Evolutionary conservation across 139 green algal genomes (phyloP).

Genomic region (Chlorella sorokiniana): DNA sequence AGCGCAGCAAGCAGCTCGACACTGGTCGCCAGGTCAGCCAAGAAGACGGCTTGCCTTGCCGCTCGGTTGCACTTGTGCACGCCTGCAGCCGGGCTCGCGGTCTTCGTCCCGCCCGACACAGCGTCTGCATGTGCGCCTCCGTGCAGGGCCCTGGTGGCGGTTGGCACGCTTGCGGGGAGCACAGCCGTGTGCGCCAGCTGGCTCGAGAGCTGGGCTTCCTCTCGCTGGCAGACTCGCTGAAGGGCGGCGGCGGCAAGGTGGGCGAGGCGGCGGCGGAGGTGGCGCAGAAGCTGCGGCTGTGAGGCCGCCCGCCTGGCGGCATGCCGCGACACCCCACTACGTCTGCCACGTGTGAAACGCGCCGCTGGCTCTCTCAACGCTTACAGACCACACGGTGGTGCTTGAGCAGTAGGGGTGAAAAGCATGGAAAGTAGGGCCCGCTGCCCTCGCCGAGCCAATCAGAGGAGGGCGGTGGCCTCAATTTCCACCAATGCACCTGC

Average conservation of each 20-base stretch:
- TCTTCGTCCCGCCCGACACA: background rate
- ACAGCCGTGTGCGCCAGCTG: conserved; percentile 29
- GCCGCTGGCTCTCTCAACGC: no score
- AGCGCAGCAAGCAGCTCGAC: background rate
- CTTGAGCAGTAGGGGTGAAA: no score
- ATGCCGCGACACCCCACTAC: no score
- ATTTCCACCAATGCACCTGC: conserved; percentile 82
- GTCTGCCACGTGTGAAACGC: no score
- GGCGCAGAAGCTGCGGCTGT: conserved; percentile 13
- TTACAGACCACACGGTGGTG: no score
- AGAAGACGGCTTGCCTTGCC: background rate
- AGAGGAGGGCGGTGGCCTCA: conserved; percentile 68
- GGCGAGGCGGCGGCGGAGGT: conserved; percentile 21
- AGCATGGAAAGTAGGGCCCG: no score
- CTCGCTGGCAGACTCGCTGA: conserved; percentile 14
- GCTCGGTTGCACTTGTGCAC: background rate
- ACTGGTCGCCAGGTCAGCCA: background rate
- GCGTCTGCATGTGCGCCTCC: background rate
- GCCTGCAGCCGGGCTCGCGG: background rate
- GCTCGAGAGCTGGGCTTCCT: conserved; percentile 38
- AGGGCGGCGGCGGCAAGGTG: conserved; percentile 15
- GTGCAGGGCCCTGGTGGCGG: conserved; percentile 54
- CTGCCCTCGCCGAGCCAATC: no score
- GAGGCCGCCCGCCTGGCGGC: no score
- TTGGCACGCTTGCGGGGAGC: conserved; percentile 53